phyloP scores from a whole-genome alignment of 768 basidiomycete species.

The Strobilomyces dryophilus region DNA sequence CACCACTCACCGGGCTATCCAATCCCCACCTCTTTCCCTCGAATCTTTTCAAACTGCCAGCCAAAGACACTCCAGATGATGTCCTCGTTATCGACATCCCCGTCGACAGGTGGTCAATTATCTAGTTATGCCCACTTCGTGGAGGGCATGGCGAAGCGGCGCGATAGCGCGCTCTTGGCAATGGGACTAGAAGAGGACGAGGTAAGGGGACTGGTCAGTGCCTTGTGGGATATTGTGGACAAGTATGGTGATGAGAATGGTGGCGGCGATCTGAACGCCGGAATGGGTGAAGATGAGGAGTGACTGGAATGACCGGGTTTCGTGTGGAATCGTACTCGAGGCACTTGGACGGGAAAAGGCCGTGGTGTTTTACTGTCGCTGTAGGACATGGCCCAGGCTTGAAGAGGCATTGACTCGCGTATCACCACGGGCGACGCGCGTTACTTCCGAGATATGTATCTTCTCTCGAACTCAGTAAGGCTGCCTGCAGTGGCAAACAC shows the following conservation, averaged over 20 bases:
- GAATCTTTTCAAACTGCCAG: constrained; percentile 32
- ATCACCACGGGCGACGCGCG: too few relatives aligned
- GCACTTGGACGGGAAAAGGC: too few relatives aligned
- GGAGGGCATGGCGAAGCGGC: constrained; percentile 41
- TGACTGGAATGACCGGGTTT: too few relatives aligned
- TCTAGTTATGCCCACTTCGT: constrained; percentile 49
- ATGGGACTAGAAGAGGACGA: constrained; percentile 54
- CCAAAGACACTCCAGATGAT: constrained; percentile 27
- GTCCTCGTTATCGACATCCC: constrained; percentile 45
- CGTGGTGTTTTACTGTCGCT: too few relatives aligned
- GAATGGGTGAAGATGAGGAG: constrained; percentile 21
- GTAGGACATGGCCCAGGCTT: too few relatives aligned
- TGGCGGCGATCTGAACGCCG: constrained; percentile 18
- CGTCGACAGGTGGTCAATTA: constrained; percentile 39
- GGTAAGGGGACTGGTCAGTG: constrained; percentile 50
- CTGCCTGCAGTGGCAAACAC: too few relatives aligned
- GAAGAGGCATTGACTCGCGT: too few relatives aligned
- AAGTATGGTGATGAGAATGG: constrained; percentile 29
- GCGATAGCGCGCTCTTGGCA: constrained; percentile 29
- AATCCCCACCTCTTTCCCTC: constrained; percentile 57
- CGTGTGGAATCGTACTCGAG: too few relatives aligned
- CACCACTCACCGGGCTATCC: constrained; percentile 51
- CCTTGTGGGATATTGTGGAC: constrained; percentile 59
- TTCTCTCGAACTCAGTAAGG: too few relatives aligned
- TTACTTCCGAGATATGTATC: too few relatives aligned